These are phyloP conservation scores for Lenzites betulinus DNA, from an alignment of 768 basidiomycete genomes.

Conservation along the genomic window DNA sequence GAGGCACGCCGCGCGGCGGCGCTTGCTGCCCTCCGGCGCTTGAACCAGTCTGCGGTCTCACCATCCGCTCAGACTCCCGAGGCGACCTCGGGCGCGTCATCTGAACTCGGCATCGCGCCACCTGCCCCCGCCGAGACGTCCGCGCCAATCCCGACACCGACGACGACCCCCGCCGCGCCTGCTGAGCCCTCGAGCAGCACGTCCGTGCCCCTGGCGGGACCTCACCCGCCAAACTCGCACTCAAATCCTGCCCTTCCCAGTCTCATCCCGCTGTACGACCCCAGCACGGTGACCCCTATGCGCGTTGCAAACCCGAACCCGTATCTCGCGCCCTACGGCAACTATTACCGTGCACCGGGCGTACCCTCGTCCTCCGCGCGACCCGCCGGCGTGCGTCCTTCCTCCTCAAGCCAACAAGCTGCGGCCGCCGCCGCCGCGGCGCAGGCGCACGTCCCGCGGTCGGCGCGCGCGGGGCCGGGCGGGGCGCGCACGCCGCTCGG, in stretches of 20 bases:
- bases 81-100: conserved; percentile 4
- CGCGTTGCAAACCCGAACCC: background rate
- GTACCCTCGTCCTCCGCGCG: background rate
- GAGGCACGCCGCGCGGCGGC: conserved; percentile 60
- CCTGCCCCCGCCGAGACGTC: background rate
- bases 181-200: conserved; percentile 13
- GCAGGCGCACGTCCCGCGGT: background rate
- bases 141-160: background rate
- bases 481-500: conserved; percentile 21
- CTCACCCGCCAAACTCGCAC: conserved; percentile 6
- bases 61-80: too few relatives aligned
- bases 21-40: conserved; percentile 63
- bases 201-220: background rate
- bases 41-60: conserved; percentile 22
- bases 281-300: conserved; percentile 14
- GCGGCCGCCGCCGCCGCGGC: background rate
- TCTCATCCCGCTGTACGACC: conserved; percentile 48
- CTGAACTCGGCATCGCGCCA: conserved; percentile 1
- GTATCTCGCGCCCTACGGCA: conserved; percentile 1
- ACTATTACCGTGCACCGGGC: background rate
- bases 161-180: conserved; percentile 9
- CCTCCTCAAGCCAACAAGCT: too few relatives aligned
- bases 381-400: background rate
- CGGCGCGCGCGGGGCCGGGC: conserved; percentile 9
- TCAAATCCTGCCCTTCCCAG: conserved; percentile 27